These are phyloP conservation scores for Niebla homalea DNA, from an alignment of 495 filamentous ascomycete species.

Conservation along the genomic window DNA sequence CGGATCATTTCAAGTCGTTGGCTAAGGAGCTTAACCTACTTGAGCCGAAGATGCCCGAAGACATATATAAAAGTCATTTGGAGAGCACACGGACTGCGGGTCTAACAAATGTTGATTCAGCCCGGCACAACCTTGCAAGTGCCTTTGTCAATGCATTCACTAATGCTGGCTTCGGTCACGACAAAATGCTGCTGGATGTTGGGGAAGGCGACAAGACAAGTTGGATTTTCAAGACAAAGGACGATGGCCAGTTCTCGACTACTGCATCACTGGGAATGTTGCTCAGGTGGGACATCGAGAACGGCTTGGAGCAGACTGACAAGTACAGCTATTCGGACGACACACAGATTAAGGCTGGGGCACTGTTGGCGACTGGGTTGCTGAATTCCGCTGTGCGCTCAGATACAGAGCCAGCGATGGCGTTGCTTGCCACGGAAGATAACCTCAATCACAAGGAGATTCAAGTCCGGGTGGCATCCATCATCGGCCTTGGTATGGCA, in stretches of 20 bases:
- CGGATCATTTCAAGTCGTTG: slow-evolving; percentile 84
- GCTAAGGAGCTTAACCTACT: slow-evolving; percentile 94
- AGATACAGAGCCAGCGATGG: slow-evolving; percentile 77
- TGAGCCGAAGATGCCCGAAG: slow-evolving; percentile 91
- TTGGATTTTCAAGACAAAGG: slow-evolving; percentile 99
- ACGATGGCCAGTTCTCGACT: slow-evolving; percentile 93
- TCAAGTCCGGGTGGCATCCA: slow-evolving; percentile 61
- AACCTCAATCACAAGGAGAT: slow-evolving; percentile 64
- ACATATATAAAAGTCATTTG: slow-evolving; percentile 98
- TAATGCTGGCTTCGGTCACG: slow-evolving; percentile 87
- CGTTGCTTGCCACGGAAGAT: slow-evolving; percentile 64
- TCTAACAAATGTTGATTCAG: slow-evolving; percentile 87
- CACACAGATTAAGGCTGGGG: slow-evolving; percentile 78
- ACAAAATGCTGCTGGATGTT: slow-evolving; percentile 89
- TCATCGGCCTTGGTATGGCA: slow-evolving; percentile 91
- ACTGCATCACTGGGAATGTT: slow-evolving; percentile 86
- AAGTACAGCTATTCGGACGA: slow-evolving; percentile 78
- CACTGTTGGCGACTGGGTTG: slow-evolving; percentile 79
- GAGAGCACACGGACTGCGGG: slow-evolving; percentile 87
- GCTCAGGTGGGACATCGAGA: slow-evolving; percentile 80
- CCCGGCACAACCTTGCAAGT: slow-evolving; percentile 87
- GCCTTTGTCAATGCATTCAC: slow-evolving; percentile 94
- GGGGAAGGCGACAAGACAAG: slow-evolving; percentile 59
- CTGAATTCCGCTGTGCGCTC: slow-evolving; percentile 81
- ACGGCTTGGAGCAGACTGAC: slow-evolving; percentile 80